phyloP scores from a whole-genome alignment of 495 filamentous ascomycete genomes.

The Aspergillus diversus region DNA sequence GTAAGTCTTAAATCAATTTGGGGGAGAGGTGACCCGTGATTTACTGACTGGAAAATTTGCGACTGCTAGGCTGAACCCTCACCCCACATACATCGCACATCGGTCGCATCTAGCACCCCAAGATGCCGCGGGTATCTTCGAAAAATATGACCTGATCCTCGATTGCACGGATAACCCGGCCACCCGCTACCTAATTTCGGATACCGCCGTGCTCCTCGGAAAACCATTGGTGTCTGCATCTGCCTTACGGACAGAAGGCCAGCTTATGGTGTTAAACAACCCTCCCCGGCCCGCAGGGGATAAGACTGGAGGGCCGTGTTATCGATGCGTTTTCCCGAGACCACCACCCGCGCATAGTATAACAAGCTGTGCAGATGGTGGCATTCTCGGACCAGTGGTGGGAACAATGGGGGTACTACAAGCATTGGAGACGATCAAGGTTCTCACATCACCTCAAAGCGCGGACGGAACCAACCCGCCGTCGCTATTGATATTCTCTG shows the following conservation, averaged over 20 bases:
- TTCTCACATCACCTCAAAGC: slow-evolving; percentile 55
- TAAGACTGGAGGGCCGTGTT: slow-evolving; percentile 72
- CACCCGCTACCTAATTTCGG: slow-evolving; percentile 90
- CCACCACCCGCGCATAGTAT: slow-evolving; percentile 81
- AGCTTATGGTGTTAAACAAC: slow-evolving; percentile 78
- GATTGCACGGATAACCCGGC: slow-evolving; percentile 95
- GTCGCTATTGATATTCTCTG: slow-evolving; percentile 72
- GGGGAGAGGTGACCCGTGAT: no score
- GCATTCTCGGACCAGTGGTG: slow-evolving; percentile 89
- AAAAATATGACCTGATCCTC: slow-evolving; percentile 77
- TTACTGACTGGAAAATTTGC: slow-evolving; percentile 12
- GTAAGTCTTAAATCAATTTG: slow-evolving; percentile 44
- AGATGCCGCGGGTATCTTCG: slow-evolving; percentile 66
- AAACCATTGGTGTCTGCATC: slow-evolving; percentile 89
- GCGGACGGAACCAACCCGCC: slow-evolving; percentile 29
- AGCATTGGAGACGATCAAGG: slow-evolving; percentile 85
- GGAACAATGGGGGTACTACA: slow-evolving; percentile 93
- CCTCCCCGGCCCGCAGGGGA: slow-evolving; percentile 53
- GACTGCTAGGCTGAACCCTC: slow-evolving; percentile 64
- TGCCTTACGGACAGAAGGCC: slow-evolving; percentile 82
- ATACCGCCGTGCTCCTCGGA: slow-evolving; percentile 75
- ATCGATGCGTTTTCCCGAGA: slow-evolving; percentile 88
- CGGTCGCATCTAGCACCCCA: slow-evolving; percentile 61
- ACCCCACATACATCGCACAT: slow-evolving; percentile 64
- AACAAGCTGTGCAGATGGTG: slow-evolving; percentile 85